phyloP scores from a whole-genome alignment of 192 early-diverging fungal genomes.

The Cetraspora pellucida region DNA sequence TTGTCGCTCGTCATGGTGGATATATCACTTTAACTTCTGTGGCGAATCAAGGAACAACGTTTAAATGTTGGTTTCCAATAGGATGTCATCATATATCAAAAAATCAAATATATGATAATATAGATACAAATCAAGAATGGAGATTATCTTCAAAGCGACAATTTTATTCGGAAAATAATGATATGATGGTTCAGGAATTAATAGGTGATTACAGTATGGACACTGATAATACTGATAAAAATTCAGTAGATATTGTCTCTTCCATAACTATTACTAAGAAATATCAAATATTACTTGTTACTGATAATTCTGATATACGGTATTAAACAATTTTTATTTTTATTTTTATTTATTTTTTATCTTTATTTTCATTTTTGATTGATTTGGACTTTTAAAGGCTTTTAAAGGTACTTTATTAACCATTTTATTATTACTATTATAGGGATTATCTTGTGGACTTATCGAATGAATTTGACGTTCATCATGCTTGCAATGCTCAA shows the following conservation, averaged over 20 bases:
- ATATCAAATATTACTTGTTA: slow-evolving; percentile 41
- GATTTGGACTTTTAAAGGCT: not conserved
- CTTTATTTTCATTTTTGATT: too few relatives aligned
- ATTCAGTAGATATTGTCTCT: too few relatives aligned
- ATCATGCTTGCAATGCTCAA: slow-evolving; percentile 40
- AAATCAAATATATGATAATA: slow-evolving; percentile 38
- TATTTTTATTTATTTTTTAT: too few relatives aligned
- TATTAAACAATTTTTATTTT: not conserved
- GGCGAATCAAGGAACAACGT: slow-evolving; percentile 51
- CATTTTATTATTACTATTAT: not conserved
- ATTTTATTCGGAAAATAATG: slow-evolving; percentile 37
- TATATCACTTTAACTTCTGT: slow-evolving; percentile 42
- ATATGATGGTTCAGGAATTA: too few relatives aligned
- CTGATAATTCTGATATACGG: slow-evolving; percentile 52
- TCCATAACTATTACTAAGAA: not conserved
- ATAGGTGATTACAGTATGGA: too few relatives aligned
- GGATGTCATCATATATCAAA: slow-evolving; percentile 51
- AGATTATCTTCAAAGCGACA: slow-evolving; percentile 31
- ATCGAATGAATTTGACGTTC: slow-evolving; percentile 41
- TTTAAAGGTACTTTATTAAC: not conserved
- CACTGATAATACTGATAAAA: too few relatives aligned
- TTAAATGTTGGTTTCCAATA: slow-evolving; percentile 52
- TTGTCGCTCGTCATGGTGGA: slow-evolving; percentile 58
- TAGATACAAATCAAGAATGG: too few relatives aligned
- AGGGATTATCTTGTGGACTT: slow-evolving; percentile 38